Evolutionary conservation across 768 basidiomycete genomes (phyloP), one percentile per base, ranked within the genome.

Genomic region (Podaxis carcinomalis): DNA sequence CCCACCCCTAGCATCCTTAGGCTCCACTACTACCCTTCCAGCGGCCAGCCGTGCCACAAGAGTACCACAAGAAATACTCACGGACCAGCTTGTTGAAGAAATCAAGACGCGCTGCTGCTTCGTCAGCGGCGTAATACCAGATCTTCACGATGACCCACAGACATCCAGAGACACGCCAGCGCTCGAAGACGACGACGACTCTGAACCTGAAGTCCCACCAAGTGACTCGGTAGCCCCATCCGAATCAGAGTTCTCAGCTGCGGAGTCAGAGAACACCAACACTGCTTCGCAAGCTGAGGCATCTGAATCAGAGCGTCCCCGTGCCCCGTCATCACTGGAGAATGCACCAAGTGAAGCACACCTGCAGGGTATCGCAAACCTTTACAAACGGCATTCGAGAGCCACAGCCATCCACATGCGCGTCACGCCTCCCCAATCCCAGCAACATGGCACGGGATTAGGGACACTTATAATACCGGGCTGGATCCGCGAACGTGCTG

Each of bases 81-180:
- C 90, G 1, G 90, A 93, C 57, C 74, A 78, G 1, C 77, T 95
- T n/a, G 73, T 97, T 14, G 94, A 98, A 72, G 89, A 95, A 65
- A 87, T 98, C 62, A 92, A 97, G 73, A 90, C 89, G 1, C 85
- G 94, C 2, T 89, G 87, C 59, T 95, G 92, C 70, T 95, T 97
- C 66, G 95, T 98, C 25, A 88, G 91, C 27, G 78, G 82, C 3
- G 70, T 79, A 0, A 75, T 92, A 40, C 83, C 82, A 51, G 63
- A 60, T n/a, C n/a, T 53, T 35, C 51, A 53, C 9, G 59, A 60
- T n/a, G 59, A 60, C 21, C 21, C 69, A 7, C 67, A 70, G 5
- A 68, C 42, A 44, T 44, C 19, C 42, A 44, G 70, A 28, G 70
- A 75, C n/a, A 65, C 72, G 50, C 70, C 70, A 28, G 66, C 70